Base-by-base conservation (phyloP, 2,329 filamentous ascomycete species). In the Colletotrichum lentis region DNA sequence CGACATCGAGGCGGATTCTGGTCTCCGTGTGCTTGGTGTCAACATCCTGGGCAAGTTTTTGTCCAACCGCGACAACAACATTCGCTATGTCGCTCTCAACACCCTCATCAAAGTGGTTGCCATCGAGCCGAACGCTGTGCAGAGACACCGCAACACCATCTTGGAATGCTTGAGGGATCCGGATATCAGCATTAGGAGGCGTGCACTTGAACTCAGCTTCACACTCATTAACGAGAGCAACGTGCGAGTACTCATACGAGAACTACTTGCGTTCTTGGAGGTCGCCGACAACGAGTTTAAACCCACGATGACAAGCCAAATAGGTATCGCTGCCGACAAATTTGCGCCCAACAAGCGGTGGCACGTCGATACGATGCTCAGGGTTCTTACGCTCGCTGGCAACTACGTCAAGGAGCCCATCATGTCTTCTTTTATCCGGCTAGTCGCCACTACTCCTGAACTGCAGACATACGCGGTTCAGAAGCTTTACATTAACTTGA, bases 241-340 rank as follows among this genome's bases (percentile, higher is more conserved):
- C 74, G 94, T 99, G 43, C 90, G 96, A 46, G 92, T 98, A 5
- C 85, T 99, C 46, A 96, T 99, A 69, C 85, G 96, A 71, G 96
- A 99, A 77, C 84, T 99, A 47, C 85, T 99, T 50, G 94, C 96
- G 7, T 99, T 99, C 85, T 81, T 99, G 66, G 96, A 99, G 78
- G 94, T 97, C 59, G 95, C 96, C 62, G 96, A 99, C 75, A 97
- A 96, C 72, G 96, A 99, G 79, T 99, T 99, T 83, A 99, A 99
- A 82, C 93, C 96, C 7, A 93, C 93, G 61, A 97, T 99, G 94
- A 99, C 96, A 1, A 96, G 91, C 61, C 96, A 99, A 76, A 99
- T 99, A 77, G 96, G 96, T 27, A 93, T 99, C 74, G 96, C 96
- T 12, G 96, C 96, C 7, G 96, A 99, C 79, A 90, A 95, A 72